Percentiles rank a stretch among this genome's conserved stretches.
Evolutionary conservation across 2,329 filamentous ascomycete species (phyloP).

Genomic region (Hypoxylon sp.): DNA sequence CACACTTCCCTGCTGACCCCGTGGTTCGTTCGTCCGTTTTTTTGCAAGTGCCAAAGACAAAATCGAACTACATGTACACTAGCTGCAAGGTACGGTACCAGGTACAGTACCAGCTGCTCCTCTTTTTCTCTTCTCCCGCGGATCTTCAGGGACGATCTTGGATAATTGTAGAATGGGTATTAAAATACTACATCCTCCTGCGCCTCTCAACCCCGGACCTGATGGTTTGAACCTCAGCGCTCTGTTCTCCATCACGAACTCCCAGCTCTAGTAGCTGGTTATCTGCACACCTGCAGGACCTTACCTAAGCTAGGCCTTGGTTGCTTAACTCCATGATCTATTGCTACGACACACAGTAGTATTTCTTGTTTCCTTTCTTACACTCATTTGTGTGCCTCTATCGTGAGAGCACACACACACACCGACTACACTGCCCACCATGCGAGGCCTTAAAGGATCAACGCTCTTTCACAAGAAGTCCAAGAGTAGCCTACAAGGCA

Average conservation of each 20-base stretch:
- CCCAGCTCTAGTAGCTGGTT: constrained; percentile 29
- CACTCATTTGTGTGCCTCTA: constrained; percentile 25
- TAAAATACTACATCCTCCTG: constrained; percentile 34
- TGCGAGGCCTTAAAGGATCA: constrained; percentile 42
- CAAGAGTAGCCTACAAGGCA: constrained; percentile 45
- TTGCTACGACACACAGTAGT: constrained; percentile 31
- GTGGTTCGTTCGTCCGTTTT: constrained; percentile 13
- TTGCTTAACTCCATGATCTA: constrained; percentile 25
- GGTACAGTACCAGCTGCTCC: constrained; percentile 39
- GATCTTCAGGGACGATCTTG: constrained; percentile 52
- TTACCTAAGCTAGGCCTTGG: constrained; percentile 31
- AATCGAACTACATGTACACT: constrained; percentile 12
- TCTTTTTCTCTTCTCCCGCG: constrained; percentile 34
- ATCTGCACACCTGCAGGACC: constrained; percentile 12
- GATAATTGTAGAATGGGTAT: constrained; percentile 39
- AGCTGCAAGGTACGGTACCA: constrained; percentile 48
- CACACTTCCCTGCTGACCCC: constrained; percentile 23
- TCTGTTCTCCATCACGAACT: constrained; percentile 24
- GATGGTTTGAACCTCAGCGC: constrained; percentile 4
- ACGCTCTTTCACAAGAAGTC: constrained; percentile 53
- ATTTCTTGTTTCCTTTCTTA: constrained; percentile 33
- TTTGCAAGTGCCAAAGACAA: constrained; percentile 26
- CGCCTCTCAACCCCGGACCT: constrained; percentile 5
- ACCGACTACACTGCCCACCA: constrained; percentile 28
- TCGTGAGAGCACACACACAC: constrained; percentile 11